A percentile compares a stretch with the other conserved stretches of the same genome.
phyloP scores from a whole-genome alignment of 2,329 filamentous ascomycete genomes.

The Neonectria neomacrospora region DNA sequence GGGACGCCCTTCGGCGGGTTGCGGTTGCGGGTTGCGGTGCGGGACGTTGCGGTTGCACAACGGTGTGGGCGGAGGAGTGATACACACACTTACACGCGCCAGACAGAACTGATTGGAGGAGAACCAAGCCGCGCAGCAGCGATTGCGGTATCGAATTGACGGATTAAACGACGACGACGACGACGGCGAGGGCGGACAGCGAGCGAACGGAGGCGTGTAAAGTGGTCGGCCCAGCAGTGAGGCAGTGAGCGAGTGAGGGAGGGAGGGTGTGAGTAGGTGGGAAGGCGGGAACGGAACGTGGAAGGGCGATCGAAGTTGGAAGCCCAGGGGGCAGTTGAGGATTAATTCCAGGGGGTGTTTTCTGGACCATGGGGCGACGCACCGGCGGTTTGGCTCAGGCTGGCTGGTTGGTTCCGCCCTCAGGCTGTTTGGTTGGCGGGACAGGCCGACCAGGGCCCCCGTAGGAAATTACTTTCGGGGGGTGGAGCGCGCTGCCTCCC shows the following conservation, averaged over 20 bases:
- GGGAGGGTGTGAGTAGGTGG: conserved; percentile 9
- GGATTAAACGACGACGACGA: background rate
- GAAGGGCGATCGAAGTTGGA: conserved; percentile 31
- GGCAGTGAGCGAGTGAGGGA: background rate
- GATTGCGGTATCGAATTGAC: background rate
- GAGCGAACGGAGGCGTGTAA: conserved; percentile 24
- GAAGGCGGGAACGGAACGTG: conserved; percentile 3
- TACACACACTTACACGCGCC: background rate
- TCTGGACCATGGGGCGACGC: conserved; percentile 41
- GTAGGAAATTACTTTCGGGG: conserved; percentile 25
- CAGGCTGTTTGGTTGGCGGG: conserved; percentile 23
- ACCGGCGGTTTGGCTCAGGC: conserved; percentile 31
- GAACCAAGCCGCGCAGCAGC: background rate
- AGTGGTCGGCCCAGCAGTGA: conserved; percentile 8
- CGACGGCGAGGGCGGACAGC: background rate
- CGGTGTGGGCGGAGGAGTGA: background rate
- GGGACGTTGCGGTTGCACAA: background rate
- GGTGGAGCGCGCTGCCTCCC: background rate
- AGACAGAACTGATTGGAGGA: background rate
- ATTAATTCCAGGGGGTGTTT: conserved; percentile 41
- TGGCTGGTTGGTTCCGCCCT: conserved; percentile 6
- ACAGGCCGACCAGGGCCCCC: conserved; percentile 21
- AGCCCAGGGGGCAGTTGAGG: conserved; percentile 36
- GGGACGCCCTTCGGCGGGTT: background rate
- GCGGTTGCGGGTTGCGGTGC: no score